Conservation (phyloP, 2,329 filamentous ascomycete genomes). For the Epichloe glyceriae region DNA sequence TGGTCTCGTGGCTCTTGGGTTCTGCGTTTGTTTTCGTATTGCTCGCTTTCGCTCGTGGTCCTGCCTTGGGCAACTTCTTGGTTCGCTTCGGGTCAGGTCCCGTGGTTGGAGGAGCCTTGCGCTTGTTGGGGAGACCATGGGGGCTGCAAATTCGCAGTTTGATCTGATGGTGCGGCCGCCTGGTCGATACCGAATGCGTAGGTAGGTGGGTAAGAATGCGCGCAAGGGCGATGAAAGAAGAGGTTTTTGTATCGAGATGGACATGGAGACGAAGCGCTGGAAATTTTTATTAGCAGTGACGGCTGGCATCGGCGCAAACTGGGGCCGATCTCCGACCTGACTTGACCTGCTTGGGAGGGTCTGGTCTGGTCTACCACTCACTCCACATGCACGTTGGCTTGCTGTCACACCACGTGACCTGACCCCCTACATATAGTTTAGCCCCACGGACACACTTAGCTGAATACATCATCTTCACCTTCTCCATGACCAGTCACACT, state of each 20-base stretch:
- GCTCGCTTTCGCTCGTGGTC: background rate
- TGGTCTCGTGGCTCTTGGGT: slow-evolving; percentile 4
- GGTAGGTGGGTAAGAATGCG: too few species aligned
- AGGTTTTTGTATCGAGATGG: background rate
- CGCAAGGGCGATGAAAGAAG: too few species aligned
- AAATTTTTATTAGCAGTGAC: background rate
- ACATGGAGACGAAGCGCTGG: too few species aligned
- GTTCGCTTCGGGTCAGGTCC: slow-evolving; percentile 24
- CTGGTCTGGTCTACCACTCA: too few species aligned
- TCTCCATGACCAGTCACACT: too few species aligned
- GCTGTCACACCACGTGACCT: too few species aligned
- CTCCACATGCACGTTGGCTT: background rate
- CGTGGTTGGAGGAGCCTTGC: slow-evolving; percentile 22
- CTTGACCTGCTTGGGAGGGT: background rate
- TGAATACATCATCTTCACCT: too few species aligned
- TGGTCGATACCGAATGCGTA: background rate
- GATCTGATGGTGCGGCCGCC: background rate
- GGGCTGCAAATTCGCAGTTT: background rate
- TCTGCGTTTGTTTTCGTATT: background rate
- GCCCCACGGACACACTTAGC: too few species aligned
- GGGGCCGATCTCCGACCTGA: background rate
- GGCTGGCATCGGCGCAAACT: background rate
- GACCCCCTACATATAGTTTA: too few species aligned
- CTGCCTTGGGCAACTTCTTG: slow-evolving; percentile 14
- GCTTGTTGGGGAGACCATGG: slow-evolving; percentile 25